Base-by-base conservation (phyloP, 257 asterid species). In the Plectranthus barbatus region DNA sequence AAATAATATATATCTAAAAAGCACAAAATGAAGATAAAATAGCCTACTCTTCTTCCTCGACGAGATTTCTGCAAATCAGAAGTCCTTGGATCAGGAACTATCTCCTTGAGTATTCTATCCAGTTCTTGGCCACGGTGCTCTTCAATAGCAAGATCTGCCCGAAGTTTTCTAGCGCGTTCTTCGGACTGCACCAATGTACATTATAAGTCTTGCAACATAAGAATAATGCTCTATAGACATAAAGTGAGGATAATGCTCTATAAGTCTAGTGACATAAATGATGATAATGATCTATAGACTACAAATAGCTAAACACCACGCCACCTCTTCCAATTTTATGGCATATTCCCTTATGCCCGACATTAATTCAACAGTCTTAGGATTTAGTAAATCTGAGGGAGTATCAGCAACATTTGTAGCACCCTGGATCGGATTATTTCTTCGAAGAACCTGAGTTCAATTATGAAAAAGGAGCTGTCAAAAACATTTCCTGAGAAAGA, bases 141-240 rank as follows among this genome's bases (percentile, higher is more conserved):
- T 77, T 90, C 97, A 62, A 75, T 53, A 62, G 91, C 91, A 64
- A 91, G 88, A 79, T 91, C 96, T 44, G 84, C 84, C 68, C 87
- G 65, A 64, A 91, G 93, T 81, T 82, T 80, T 75, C 91, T 83
- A 39, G 91, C 88, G 70, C 96, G 84, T 66, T 85, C 95, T 88
- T 84, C 90, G 42, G 95, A 85, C 96, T 91, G 83, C 81, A 75
- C 49, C 70, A 61, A 68, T 50, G 50, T 62, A 53, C 21, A 69
- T 50, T 54, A 56, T 46, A 24, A 63, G 67, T 36, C 20, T 3
- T 44, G 19, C 13, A 56, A 69, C 37, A 34, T 45, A 8, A 21
- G 67, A 20, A 60, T 12, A 67, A 37, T 51, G 14, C 15, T 54
- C 13, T 42, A 50, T 11, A 21, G n/a, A 17, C 34, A 17, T n/a